Conservation (phyloP, 139 green algal species). For the Chlorella sp. region DNA sequence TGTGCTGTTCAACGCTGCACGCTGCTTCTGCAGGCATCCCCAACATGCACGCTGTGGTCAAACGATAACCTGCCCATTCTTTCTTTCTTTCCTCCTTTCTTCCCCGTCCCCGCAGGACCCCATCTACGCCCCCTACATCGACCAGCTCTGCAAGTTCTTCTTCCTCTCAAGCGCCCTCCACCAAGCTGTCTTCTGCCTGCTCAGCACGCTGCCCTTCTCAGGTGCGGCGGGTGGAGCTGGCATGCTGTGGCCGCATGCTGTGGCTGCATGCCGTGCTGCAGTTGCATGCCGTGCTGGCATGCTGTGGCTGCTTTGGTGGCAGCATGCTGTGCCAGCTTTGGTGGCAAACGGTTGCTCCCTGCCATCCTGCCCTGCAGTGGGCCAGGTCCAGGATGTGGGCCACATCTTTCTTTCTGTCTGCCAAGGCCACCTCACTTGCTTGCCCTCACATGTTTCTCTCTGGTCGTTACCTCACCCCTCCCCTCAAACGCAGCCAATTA, state of each 20-base stretch:
- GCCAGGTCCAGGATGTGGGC: constrained; percentile 52
- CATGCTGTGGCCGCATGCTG: background rate
- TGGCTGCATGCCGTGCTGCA: background rate
- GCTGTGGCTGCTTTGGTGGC: background rate
- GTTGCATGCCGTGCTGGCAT: background rate
- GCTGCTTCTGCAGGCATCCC: no score
- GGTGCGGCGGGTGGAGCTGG: background rate
- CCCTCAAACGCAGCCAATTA: no score
- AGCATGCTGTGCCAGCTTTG: background rate
- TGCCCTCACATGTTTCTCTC: no score
- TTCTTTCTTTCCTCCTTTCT: background rate
- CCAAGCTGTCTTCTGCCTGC: constrained; percentile 68
- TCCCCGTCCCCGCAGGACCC: background rate
- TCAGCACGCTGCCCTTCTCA: constrained; percentile 69
- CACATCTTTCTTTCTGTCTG: constrained; percentile 83
- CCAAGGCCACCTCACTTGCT: constrained; percentile 75
- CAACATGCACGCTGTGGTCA: no score
- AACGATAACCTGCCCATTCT: background rate
- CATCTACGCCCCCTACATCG: constrained; percentile 57
- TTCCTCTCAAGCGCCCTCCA: constrained; percentile 70
- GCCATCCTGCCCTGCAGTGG: background rate
- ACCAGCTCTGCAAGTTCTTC: constrained; percentile 66
- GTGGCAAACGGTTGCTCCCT: no score
- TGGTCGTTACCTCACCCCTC: no score
- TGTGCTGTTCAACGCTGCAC: no score